phyloP scores from a whole-genome alignment of 257 asterid genomes.

The Nyctanthes arbortristis region DNA sequence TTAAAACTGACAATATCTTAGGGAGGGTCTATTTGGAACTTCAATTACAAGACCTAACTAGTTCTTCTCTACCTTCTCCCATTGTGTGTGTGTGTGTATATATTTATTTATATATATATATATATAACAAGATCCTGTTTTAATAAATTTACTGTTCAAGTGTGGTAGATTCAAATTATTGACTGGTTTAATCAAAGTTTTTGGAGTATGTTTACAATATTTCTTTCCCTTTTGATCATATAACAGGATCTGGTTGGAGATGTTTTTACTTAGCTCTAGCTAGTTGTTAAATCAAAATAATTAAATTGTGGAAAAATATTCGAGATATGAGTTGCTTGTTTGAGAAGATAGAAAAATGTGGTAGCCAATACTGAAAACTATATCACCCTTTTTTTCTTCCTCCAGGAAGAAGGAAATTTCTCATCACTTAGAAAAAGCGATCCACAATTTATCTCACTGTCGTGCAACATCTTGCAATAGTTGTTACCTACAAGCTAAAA shows the following conservation, averaged over 20 bases:
- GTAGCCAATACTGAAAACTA: not conserved
- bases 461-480: too few species aligned
- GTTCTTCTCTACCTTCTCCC: not conserved
- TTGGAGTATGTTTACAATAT: not conserved
- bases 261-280: not conserved
- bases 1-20: not conserved
- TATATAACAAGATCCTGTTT: not conserved
- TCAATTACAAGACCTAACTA: not conserved
- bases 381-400: not conserved
- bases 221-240: not conserved
- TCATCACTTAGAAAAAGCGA: not conserved
- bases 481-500: not conserved
- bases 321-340: not conserved
- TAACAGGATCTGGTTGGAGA: not conserved
- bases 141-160: not conserved
- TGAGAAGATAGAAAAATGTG: not conserved
- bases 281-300: not conserved
- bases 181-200: not conserved
- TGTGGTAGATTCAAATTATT: not conserved
- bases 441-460: not conserved
- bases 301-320: not conserved
- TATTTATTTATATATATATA: too few species aligned
- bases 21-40: not conserved
- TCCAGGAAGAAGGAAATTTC: not conserved
- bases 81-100: too few species aligned